Evolutionary conservation across 2,329 filamentous ascomycete species (phyloP), one percentile per base, ranked within the genome.

Genomic region (Venturia effusa): DNA sequence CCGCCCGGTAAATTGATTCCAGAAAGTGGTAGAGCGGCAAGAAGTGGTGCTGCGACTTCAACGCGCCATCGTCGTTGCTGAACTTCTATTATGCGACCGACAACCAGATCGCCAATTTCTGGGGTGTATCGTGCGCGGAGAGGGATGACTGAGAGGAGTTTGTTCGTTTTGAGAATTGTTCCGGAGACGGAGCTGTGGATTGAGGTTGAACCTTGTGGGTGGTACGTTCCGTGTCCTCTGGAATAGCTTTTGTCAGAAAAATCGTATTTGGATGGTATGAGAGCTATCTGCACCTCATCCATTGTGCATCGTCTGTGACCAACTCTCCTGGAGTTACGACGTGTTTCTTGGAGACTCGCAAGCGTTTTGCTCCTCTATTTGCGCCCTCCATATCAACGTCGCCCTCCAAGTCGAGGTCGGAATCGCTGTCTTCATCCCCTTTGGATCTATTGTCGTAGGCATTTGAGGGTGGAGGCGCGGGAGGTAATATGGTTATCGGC

Each of bases 1-100:
- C 94, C 94, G 64, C 94, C 94, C 0, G 94, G 94, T 2, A 99
- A 80, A 74, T 99, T 99, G 77, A 99, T 97, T 66, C 89, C 88
- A 63, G 86, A 90, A 54, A 99, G 85, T 22, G 92, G 90, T 11
- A 99, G 82, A 59, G 87, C 84, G 3, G 94, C 93, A 6, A 97
- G 87, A 71, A 96, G 85, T 0, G 91, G 88, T 30, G 90, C 91
- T 61, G 90, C 89, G 60, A 99, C 89, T 75, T 99, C 94, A 63
- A 99, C 93, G 70, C 90, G 91, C 94, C 94, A 99, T 61, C 93
- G 86, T 74, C 88, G 87, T 41, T 89, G 87, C 75, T 97, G 92
- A n/a, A 99, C 94, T 76, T 95, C 91, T 67, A 94, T 86, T 70
- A 99, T 96, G 67, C 94, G 86, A 43, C 94, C 94, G 17, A 99